Conservation (phyloP, 2,329 filamentous ascomycete genomes). For the Sordariomycetes sp. region DNA sequence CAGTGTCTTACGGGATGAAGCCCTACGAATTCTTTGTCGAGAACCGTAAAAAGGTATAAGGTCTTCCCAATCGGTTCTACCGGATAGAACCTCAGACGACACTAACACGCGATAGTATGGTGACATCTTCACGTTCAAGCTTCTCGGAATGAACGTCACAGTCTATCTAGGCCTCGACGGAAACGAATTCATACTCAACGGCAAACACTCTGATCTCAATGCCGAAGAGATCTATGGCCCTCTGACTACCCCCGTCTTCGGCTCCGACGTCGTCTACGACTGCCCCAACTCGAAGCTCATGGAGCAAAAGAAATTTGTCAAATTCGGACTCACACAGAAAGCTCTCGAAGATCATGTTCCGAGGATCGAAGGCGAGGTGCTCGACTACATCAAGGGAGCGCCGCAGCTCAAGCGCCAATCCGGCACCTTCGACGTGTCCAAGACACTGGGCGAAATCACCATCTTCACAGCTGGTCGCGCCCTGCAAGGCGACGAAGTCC, state of each 20-base stretch:
- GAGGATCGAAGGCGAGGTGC: conserved; percentile 61
- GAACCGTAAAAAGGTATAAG: conserved; percentile 53
- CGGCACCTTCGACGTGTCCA: conserved; percentile 55
- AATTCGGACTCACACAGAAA: conserved; percentile 58
- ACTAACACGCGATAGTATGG: conserved; percentile 27
- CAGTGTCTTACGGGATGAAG: conserved; percentile 62
- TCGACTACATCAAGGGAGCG: conserved; percentile 50
- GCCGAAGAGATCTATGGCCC: conserved; percentile 45
- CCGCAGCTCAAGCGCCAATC: conserved; percentile 48
- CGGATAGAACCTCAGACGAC: neutral
- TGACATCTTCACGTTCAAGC: conserved; percentile 44
- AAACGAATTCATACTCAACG: conserved; percentile 49
- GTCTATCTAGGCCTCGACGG: conserved; percentile 39
- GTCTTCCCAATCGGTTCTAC: neutral
- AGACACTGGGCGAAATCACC: conserved; percentile 66
- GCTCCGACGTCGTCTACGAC: conserved; percentile 73
- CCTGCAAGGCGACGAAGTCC: conserved; percentile 69
- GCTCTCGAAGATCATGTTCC: conserved; percentile 58
- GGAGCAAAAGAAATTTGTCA: conserved; percentile 83
- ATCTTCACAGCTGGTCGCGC: conserved; percentile 73
- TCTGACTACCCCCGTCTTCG: conserved; percentile 53
- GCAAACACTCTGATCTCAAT: conserved; percentile 40
- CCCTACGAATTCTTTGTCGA: conserved; percentile 58
- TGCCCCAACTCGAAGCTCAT: conserved; percentile 78
- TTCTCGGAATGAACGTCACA: conserved; percentile 41